Conservation (phyloP, 1,139 yeast genomes). For the Debaryomyces sp. region DNA sequence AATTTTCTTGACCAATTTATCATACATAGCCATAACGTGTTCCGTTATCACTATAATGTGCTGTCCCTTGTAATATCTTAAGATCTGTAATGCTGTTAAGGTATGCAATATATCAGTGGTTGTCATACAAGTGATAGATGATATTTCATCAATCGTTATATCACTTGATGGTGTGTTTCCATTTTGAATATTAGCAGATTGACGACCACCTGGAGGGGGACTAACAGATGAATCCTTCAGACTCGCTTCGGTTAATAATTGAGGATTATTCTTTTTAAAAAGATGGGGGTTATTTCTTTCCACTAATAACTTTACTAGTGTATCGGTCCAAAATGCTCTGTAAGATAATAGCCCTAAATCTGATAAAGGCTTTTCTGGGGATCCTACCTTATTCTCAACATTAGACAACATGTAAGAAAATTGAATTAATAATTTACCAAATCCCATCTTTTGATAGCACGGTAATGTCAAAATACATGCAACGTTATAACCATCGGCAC, state of each 20-base stretch:
- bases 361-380: constrained; percentile 96
- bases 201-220: constrained; percentile 22
- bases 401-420: constrained; percentile 89
- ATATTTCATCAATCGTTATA: constrained; percentile 89
- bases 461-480: constrained; percentile 97
- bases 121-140: constrained; percentile 88
- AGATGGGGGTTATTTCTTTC: constrained; percentile 54
- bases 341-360: constrained; percentile 92
- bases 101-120: constrained; percentile 95
- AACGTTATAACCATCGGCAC: constrained; percentile 93
- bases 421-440: constrained; percentile 87
- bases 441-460: constrained; percentile 94
- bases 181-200: constrained; percentile 8
- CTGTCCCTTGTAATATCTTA: constrained; percentile 93
- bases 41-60: constrained; percentile 92
- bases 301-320: constrained; percentile 71
- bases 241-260: constrained; percentile 18
- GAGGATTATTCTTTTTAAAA: constrained; percentile 42
- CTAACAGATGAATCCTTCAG: constrained; percentile 30
- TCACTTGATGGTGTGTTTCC: constrained; percentile 45
- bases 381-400: constrained; percentile 87
- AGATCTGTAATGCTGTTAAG: constrained; percentile 83
- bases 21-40: constrained; percentile 76
- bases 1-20: constrained; percentile 60
- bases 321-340: constrained; percentile 96